A percentile compares a stretch with the other conserved stretches of the same genome.
These are phyloP conservation scores for Globisporangium uncinulatum DNA, from an alignment of 352 stramenopile species.

Conservation along the genomic window DNA sequence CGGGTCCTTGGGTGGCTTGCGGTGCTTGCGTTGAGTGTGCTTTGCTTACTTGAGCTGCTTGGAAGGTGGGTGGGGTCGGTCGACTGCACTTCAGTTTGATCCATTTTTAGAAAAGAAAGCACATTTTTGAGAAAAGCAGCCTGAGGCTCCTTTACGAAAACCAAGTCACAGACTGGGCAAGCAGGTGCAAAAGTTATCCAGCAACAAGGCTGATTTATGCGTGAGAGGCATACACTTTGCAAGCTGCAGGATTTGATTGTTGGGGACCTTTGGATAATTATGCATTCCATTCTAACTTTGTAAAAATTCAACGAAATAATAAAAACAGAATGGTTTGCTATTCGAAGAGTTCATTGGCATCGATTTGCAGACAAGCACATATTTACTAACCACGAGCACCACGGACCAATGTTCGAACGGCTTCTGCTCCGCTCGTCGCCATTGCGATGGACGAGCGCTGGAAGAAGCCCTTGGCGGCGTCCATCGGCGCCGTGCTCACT, in stretches of 20 bases:
- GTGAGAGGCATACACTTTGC: not conserved
- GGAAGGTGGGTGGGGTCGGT: no score
- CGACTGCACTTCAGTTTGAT: not conserved
- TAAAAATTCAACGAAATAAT: not conserved
- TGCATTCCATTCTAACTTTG: not conserved
- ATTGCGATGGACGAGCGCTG: conserved; percentile 51
- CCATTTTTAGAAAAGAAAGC: not conserved
- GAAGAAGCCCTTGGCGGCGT: conserved; percentile 62
- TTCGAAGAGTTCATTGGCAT: not conserved
- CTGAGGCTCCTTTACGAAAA: not conserved
- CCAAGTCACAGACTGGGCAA: no score
- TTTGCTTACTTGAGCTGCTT: not conserved
- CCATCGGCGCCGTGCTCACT: conserved; percentile 60
- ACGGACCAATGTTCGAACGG: not conserved
- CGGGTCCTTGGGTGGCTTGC: not conserved
- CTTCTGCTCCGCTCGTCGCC: not conserved
- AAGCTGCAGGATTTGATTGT: not conserved
- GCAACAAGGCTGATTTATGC: not conserved
- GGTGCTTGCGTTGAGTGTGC: not conserved
- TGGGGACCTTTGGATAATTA: not conserved
- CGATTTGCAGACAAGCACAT: not conserved
- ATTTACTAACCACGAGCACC: not conserved
- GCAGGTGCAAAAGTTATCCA: not conserved
- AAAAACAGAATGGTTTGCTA: not conserved
- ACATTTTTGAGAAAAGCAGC: not conserved